Conservation (phyloP, 1,139 yeast species). For the Meyerozyma athensensis region DNA sequence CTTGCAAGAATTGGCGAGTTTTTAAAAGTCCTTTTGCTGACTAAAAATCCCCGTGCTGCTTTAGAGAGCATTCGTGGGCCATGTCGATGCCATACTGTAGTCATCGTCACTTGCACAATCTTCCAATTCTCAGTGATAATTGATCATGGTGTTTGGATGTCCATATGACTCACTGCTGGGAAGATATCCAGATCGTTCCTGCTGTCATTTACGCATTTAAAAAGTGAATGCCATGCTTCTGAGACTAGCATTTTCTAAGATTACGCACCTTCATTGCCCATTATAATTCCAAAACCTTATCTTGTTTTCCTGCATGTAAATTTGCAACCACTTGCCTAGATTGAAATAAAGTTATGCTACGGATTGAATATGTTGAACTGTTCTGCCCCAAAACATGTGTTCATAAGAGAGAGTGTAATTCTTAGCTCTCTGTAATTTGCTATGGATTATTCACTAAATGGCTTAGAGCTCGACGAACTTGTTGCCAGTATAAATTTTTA, state of each 20-base stretch:
- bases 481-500: not conserved
- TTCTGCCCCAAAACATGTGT: too few species aligned
- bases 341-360: not conserved
- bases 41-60: not conserved
- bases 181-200: too few species aligned
- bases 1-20: not conserved
- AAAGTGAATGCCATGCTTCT: too few species aligned
- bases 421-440: too few species aligned
- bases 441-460: too few species aligned
- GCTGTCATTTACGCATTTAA: too few species aligned
- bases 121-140: too few species aligned
- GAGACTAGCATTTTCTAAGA: too few species aligned
- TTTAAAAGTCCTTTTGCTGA: not conserved
- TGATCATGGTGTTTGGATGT: not conserved
- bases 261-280: not conserved
- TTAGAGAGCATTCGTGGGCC: not conserved
- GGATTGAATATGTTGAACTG: not conserved
- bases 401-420: too few species aligned
- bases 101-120: too few species aligned
- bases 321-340: conserved; percentile 1
- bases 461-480: too few species aligned
- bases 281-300: not conserved
- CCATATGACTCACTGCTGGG: not conserved
- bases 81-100: not conserved
- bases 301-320: not conserved